Base-by-base conservation (phyloP, 352 stramenopile species). In the Phytophthora boehmeriae region DNA sequence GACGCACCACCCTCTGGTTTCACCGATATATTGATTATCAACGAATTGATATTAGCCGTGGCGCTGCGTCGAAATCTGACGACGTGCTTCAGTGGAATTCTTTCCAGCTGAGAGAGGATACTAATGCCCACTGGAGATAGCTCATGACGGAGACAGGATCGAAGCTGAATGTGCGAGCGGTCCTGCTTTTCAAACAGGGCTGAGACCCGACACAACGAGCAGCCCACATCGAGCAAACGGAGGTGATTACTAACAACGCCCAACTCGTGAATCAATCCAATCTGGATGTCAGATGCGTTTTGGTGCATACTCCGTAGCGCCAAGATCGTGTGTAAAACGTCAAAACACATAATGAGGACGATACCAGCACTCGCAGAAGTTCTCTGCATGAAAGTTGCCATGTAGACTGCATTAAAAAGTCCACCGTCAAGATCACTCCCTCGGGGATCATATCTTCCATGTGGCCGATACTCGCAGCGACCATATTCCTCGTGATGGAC, bases 321-420 rank as follows among this genome's bases (percentile, higher is more conserved):
- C 2, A 53, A 30, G 3, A 53, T 6, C 5, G 25, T 52, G 13
- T 65, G 50, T 4, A 60, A 38, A 0, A 34, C 20, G 27, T 65
- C 53, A 25, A 65, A 4, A 13, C 13, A 0, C 44, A 62, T 36
- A 10, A 64, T 51, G 8, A 8, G 20, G 14, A 54, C 25, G 0
- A 61, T 14, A 8, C 48, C 52, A 11, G 27, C 39, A 0, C 16
- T 46, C 5, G 54, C 55, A 1, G 54, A 52, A 1, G 35, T 17
- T 16, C 34, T 25, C 27, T 69, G 53, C 53, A 69, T 64, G 8
- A 41, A 69, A n/a, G 47, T 55, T 1, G 61, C 47, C 32, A 82
- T 38, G 27, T 67, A 86, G 1, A 86, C 32, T 23, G 71, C 34
- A 46, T 86, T 72, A 58, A 81, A 35, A 80, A 56, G 25, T 83